Evolutionary conservation across 768 basidiomycete species (phyloP).

Genomic region (Tricholoma terreum): DNA sequence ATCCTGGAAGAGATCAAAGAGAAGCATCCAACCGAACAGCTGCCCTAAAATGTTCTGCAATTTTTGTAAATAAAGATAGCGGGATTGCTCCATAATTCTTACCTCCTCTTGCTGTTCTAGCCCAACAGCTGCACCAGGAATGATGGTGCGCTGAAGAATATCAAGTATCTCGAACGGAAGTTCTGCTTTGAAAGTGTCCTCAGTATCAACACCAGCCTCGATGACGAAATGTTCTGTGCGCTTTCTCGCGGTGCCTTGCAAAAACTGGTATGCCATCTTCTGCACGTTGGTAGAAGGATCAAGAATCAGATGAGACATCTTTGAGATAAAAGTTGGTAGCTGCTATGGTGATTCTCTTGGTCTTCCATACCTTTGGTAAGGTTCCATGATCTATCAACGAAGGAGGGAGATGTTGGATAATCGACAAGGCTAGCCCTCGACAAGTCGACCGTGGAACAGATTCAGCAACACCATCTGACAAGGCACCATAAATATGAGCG

Average conservation of each 20-base stretch:
- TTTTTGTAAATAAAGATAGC: constrained; percentile 32
- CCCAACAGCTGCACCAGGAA: not conserved
- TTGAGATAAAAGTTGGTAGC: not conserved
- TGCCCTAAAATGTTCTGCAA: constrained; percentile 55
- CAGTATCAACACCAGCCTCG: constrained; percentile 78
- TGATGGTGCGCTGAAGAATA: constrained; percentile 48
- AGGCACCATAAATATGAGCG: not conserved
- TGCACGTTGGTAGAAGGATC: constrained; percentile 67
- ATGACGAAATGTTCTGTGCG: constrained; percentile 83
- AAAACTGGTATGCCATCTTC: constrained; percentile 71
- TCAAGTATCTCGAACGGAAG: constrained; percentile 67
- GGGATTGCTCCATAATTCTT: not conserved
- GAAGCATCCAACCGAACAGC: constrained; percentile 87
- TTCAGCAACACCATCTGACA: constrained; percentile 22
- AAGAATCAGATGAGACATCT: constrained; percentile 81
- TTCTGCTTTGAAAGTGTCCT: constrained; percentile 47
- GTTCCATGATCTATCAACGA: constrained; percentile 62
- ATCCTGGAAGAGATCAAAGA: constrained; percentile 79
- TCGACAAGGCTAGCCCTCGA: constrained; percentile 61
- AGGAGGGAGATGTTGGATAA: constrained; percentile 64
- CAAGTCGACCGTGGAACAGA: constrained; percentile 66
- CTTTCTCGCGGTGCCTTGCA: constrained; percentile 66
- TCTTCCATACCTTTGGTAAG: constrained; percentile 52
- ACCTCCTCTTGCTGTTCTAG: not conserved
- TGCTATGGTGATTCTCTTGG: not conserved